Base-by-base conservation (phyloP, 306 rosid genomes). In the Cucurbita pepo region DNA sequence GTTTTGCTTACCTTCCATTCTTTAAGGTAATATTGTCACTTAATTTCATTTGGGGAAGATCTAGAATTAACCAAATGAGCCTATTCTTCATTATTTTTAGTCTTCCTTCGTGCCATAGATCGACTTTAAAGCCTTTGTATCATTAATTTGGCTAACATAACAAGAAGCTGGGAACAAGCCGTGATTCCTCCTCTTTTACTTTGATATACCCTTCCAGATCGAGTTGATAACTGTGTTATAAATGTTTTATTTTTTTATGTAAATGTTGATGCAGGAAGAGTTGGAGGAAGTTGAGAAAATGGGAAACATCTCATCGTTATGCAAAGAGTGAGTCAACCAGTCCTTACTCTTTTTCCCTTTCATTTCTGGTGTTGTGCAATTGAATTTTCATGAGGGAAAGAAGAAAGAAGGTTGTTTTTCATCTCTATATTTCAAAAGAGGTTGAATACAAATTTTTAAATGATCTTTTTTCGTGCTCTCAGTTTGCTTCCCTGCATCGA, bases 221-320 rank as follows among this genome's bases (percentile, higher is more conserved):
- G 56, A 13, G 13, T 22, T 67, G 22, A 56, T 77, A 50, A 64
- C 62, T 69, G 63, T 18, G 8, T 38, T 12, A 38, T 34, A 64
- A 73, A 73, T 41, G n/a, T 14, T 44, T 43, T n/a, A 8, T 43
- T 56, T 15, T 15, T 81, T 53, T 70, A 58, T 51, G 37, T 78
- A 40, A 63, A 76, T 64, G 14, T 75, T 15, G 55, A 22, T 73
- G 43, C 90, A 90, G 96, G 89, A 88, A 62, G 96, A 90, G 76
- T 76, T 90, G 81, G 84, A 79, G 58, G 91, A 88, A 84, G 87
- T 90, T 7, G 90, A 85, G 48, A 82, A 67, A 70, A 76, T 87
- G 8, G 96, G 89, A 57, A 85, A 83, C 52, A 85, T 85, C 74
- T 90, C 96, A 19, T 79, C 89, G 15, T 78, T 85, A 73, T 88